These are phyloP conservation scores for Crithidia acanthocephali DNA, from an alignment of 208 protist genomes.

Conservation along the genomic window DNA sequence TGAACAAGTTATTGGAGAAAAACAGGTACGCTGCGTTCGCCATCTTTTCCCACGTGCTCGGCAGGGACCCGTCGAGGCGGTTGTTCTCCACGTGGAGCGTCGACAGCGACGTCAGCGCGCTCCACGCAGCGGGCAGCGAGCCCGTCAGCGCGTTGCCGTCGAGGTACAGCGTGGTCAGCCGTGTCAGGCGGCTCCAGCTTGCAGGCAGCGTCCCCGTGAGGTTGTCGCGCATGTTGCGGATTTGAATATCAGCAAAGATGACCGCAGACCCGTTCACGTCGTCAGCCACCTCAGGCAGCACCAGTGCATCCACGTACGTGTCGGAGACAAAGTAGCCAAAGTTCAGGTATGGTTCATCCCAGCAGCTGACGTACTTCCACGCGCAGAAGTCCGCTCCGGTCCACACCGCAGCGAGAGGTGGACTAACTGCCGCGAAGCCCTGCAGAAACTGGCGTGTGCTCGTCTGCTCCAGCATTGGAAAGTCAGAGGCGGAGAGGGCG, in stretches of 20 bases:
- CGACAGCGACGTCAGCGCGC: neutral
- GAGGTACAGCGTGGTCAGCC: slow-evolving; percentile 10
- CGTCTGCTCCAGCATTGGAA: slow-evolving; percentile 1
- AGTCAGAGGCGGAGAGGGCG: neutral
- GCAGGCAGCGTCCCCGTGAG: slow-evolving; percentile 8
- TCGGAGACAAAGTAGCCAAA: no score
- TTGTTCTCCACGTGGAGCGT: neutral
- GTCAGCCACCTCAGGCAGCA: neutral
- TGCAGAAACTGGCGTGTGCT: slow-evolving; percentile 6
- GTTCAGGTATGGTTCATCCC: no score
- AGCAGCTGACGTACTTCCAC: slow-evolving; percentile 9
- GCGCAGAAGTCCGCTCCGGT: slow-evolving; percentile 14
- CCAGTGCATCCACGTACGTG: no score
- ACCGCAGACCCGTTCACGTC: slow-evolving; percentile 10
- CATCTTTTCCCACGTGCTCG: no score
- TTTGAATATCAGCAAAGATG: neutral
- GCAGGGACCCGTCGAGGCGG: no score
- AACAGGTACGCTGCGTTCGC: no score
- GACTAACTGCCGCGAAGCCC: slow-evolving; percentile 12
- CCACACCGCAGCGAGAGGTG: neutral
- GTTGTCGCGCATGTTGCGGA: neutral
- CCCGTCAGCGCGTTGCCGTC: slow-evolving; percentile 3
- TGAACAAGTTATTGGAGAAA: no score
- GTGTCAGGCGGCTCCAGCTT: slow-evolving; percentile 11
- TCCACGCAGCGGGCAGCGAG: slow-evolving; percentile 8